Conservation (phyloP, 83 land plant genomes). For the Larix sibirica region DNA sequence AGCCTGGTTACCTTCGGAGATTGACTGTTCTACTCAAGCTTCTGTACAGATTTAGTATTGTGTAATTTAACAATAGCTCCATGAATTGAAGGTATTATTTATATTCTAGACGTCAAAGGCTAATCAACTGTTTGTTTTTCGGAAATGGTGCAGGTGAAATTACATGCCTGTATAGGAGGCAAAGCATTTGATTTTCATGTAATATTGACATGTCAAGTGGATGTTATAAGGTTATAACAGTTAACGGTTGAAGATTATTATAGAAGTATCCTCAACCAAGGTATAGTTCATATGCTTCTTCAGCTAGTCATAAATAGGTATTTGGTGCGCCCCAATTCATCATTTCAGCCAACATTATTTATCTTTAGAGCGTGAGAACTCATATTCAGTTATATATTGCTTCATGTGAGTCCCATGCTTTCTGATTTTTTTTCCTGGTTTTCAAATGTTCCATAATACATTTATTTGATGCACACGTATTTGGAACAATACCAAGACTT, state of each 20-base stretch:
- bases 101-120: conserved; percentile 6
- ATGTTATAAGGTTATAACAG: background rate
- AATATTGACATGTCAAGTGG: background rate
- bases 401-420: background rate
- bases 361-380: background rate
- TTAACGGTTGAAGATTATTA: background rate
- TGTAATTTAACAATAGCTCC: background rate
- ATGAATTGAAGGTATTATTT: conserved; percentile 14
- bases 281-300: background rate
- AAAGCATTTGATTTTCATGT: conserved; percentile 1
- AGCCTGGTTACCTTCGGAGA: background rate
- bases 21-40: background rate
- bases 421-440: too few relatives aligned
- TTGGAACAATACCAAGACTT: too few relatives aligned
- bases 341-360: background rate
- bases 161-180: background rate
- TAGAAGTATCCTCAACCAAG: background rate
- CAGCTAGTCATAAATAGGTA: background rate
- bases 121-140: background rate
- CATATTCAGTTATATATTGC: conserved; percentile 1
- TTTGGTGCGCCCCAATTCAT: background rate
- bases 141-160: background rate
- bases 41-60: background rate
- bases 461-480: background rate
- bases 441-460: background rate